Base-by-base conservation (phyloP, 176 grass and related monocot species). In the Miscanthus lutarioriparius region DNA sequence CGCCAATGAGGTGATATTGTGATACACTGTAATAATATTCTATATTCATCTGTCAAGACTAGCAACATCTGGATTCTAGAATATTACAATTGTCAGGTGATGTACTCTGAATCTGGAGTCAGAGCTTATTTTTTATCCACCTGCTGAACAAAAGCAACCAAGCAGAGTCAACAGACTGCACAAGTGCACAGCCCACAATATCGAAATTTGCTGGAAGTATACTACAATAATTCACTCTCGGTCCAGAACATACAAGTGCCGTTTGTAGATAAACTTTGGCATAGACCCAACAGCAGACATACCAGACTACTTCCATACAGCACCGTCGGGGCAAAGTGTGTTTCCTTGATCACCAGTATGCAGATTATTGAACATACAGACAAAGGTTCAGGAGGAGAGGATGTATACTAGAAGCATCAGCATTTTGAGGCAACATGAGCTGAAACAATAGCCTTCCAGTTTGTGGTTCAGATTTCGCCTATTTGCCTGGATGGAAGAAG, bases 401-500 rank as follows among this genome's bases (percentile, higher is more conserved):
- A 61, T 71, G 78, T 74, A 76, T 26, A 86, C 77, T 63, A 74
- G 51, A 44, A 59, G 80, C 33, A 51, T 65, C 5, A 61, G 19
- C 38, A 33, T 27, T 86, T 30, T 28, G 10, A 44, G 40, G 45
- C 75, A 88, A 54, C 59, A 67, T n/a, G 58, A 28, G 15, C 10
- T 20, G 28, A 78, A 75, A 72, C 23, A 36, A 22, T 61, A 73
- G 8, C 49, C 22, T 73, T 48, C 38, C 26, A 19, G 68, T 45
- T 81, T 13, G 40, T 20, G 7, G 25, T 16, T 70, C 37, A 40
- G 15, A 25, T 40, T 17, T 8, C 10, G 37, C 27, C 59, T 88
- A 84, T 74, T 88, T 88, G 48, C 88, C 71, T 33, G 74, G 70
- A 70, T 78, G 35, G 47, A 82, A 87, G 48, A 91, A 79, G 56